Evolutionary conservation across 768 basidiomycete species (phyloP).

Genomic region (Crucibulum laeve): DNA sequence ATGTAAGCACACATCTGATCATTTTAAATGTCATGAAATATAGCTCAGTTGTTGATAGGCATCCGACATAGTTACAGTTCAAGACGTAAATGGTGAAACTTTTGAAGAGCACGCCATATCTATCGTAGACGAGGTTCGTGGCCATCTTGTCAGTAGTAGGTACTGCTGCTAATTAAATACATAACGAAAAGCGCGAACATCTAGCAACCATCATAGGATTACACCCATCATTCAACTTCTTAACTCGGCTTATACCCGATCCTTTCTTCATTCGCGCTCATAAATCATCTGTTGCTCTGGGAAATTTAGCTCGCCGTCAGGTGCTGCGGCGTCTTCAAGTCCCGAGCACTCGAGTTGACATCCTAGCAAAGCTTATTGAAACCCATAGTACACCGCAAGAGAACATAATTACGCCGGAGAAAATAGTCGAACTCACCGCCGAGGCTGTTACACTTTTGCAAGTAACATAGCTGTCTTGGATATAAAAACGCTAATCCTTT

Average conservation of each 20-base stretch:
- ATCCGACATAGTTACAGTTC: constrained; percentile 17
- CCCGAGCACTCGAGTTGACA: not conserved
- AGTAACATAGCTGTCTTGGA: not conserved
- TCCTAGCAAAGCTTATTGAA: not conserved
- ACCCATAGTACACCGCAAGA: not conserved
- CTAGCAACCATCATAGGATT: not conserved
- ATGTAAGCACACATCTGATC: constrained; percentile 2
- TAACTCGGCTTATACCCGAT: not conserved
- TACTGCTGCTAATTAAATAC: not conserved
- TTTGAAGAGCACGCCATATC: constrained; percentile 15
- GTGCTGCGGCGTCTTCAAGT: not conserved
- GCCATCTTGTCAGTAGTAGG: constrained; percentile 5
- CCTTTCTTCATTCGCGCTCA: not conserved
- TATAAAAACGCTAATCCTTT: not conserved
- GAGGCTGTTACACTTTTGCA: not conserved
- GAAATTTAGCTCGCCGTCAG: not conserved
- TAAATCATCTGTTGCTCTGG: not conserved
- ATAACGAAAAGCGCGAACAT: not conserved
- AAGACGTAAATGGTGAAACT: not conserved
- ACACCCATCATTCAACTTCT: not conserved
- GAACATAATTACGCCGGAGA: not conserved
- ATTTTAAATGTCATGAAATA: not conserved
- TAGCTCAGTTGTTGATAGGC: constrained; percentile 9
- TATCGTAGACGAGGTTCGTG: constrained; percentile 14
- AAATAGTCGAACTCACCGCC: not conserved